A percentile compares a stretch with the other conserved stretches of the same genome.
Conservation (phyloP, 345 rosid species). For the Syzygium jambos region DNA sequence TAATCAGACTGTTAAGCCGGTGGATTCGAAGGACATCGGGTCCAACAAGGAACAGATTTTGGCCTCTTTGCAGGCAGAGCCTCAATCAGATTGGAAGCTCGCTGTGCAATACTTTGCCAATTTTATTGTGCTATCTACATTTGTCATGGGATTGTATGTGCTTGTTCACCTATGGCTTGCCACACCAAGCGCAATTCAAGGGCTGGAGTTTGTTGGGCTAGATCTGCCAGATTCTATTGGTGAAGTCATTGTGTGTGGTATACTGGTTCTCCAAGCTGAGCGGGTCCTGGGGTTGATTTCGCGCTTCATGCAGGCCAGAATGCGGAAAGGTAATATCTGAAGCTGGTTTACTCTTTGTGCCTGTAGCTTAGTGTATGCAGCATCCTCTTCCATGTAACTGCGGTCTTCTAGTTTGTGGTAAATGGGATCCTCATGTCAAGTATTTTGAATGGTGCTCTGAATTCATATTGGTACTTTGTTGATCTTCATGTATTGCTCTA, state of each 20-base stretch:
- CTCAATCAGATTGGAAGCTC: conserved; percentile 79
- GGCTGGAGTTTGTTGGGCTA: conserved; percentile 89
- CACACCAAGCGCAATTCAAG: conserved; percentile 57
- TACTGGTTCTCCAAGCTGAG: conserved; percentile 77
- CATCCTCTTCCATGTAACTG: background rate
- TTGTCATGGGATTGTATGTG: conserved; percentile 61
- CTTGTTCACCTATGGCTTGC: conserved; percentile 63
- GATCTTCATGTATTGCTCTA: background rate
- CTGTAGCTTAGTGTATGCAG: background rate
- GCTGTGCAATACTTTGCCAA: conserved; percentile 80
- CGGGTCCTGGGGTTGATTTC: conserved; percentile 56
- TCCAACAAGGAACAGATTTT: conserved; percentile 76
- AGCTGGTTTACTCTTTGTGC: background rate
- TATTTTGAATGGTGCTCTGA: background rate
- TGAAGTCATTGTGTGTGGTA: conserved; percentile 71
- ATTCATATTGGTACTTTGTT: background rate
- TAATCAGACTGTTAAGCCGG: conserved; percentile 60
- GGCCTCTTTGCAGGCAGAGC: conserved; percentile 77
- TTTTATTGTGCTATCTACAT: conserved; percentile 64
- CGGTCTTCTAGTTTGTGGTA: background rate
- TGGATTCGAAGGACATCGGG: conserved; percentile 74
- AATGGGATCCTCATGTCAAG: background rate
- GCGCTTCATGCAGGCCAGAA: conserved; percentile 86
- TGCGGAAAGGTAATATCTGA: conserved; percentile 50
- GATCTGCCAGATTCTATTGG: conserved; percentile 94